phyloP scores from a whole-genome alignment of 441 rosid genomes.

The Adansonia gregorii region DNA sequence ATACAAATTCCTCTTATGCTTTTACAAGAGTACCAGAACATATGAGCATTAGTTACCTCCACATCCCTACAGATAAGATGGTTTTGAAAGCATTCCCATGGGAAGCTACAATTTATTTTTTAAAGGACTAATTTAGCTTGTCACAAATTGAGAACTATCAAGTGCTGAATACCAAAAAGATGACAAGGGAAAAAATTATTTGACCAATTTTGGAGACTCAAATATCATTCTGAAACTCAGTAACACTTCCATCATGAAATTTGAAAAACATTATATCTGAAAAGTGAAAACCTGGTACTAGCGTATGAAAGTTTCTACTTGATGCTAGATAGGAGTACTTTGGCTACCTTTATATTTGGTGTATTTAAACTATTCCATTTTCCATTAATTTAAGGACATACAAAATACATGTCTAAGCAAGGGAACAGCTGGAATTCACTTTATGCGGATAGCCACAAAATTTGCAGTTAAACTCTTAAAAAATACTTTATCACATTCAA shows the following conservation, averaged over 20 bases:
- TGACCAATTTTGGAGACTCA: neutral
- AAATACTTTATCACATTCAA: slow-evolving; percentile 14
- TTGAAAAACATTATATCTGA: neutral
- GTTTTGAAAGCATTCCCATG: neutral
- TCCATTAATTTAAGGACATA: neutral
- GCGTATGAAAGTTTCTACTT: neutral
- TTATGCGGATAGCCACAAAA: neutral
- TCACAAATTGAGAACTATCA: neutral
- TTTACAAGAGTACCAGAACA: neutral
- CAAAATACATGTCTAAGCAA: neutral
- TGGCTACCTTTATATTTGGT: neutral
- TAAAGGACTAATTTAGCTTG: neutral
- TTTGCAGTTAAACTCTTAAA: neutral
- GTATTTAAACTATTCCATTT: neutral
- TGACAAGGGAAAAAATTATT: neutral
- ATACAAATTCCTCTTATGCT: neutral
- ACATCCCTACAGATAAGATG: neutral
- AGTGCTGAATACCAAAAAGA: neutral
- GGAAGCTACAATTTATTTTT: neutral
- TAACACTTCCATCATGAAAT: neutral
- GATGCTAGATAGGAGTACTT: neutral
- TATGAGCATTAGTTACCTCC: neutral
- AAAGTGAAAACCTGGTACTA: neutral
- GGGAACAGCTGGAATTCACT: neutral
- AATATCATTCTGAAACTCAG: slow-evolving; percentile 6